Evolutionary conservation across 1,284 basidiomycete genomes (phyloP), one percentile per base, ranked within the genome.

Genomic region (Rhizoctonia solani): DNA sequence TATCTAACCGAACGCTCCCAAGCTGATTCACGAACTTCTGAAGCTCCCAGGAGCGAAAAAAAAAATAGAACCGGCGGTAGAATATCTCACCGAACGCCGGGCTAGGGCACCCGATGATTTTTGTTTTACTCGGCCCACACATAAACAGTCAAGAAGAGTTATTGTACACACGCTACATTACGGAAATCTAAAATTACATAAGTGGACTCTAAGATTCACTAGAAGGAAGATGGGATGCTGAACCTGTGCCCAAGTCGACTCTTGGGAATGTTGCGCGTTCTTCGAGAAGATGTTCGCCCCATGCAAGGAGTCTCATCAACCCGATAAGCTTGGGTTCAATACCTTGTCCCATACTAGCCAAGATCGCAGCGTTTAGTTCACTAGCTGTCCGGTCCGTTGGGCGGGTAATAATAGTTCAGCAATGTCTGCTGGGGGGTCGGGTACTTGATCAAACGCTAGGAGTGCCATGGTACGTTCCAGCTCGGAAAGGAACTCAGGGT

Each of bases 391-490:
- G 90, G 93, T 84, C 30, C 97, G 84, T 75, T 98, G 95, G 25
- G 87, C 87, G 23, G 90, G 88, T 34, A 89, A 89, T 73, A 98
- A 80, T 54, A 98, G 81, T 72, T 92, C 88, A 44, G 86, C 81
- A 67, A 95, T 89, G 29, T 85, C 83, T 53, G 81, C 74, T 2
- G 93, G 92, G n/a, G 76, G 74, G 47, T 70, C 68, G 71, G 82
- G 82, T 14, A 82, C 85, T 55, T 82, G 84, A 75, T 93, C 91
- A 77, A 98, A 98, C 6, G 95, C 95, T 6, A 99, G 81, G 49
- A 99, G 78, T 23, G 94, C 92, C 95, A 99, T 98, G 19, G 95
- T 97, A 54, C 89, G 84, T 78, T 99, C 96, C 37, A 99, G 81
- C 74, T 98, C 95, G 14, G 86, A 80, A 25, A 99, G 81, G 76